phyloP scores from a whole-genome alignment of 768 basidiomycete genomes.

The Saitozyma sp. region DNA sequence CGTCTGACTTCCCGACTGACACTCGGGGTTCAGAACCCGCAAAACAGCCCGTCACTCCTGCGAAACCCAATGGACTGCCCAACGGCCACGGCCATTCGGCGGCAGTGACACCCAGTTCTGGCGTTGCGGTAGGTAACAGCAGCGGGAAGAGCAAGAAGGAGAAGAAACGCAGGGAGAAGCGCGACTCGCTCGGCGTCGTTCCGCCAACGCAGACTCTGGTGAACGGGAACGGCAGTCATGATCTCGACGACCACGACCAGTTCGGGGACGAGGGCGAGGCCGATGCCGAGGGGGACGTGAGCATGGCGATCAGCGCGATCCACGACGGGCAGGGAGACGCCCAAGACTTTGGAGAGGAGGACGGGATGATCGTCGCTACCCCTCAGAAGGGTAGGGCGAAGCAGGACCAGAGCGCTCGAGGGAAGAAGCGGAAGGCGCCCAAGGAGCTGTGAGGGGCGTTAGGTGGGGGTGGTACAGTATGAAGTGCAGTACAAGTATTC shows the following conservation, averaged over 20 bases:
- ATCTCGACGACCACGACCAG: neutral
- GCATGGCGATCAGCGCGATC: too few relatives aligned
- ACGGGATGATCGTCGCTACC: conserved; percentile 1
- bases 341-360: neutral
- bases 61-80: neutral
- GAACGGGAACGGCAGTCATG: neutral
- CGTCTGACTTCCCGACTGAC: neutral
- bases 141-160: neutral
- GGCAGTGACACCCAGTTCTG: neutral
- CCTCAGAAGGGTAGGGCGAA: too few relatives aligned
- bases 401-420: too few relatives aligned
- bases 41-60: neutral
- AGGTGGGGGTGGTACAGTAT: too few relatives aligned
- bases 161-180: conserved; percentile 2
- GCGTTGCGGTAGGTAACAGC: neutral
- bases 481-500: too few relatives aligned
- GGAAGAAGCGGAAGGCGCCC: conserved; percentile 36
- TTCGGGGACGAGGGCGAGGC: conserved; percentile 9
- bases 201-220: neutral
- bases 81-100: neutral
- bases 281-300: neutral
- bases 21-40: neutral
- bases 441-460: conserved; percentile 5
- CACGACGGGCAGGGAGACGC: too few relatives aligned
- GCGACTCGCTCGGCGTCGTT: neutral